Conservation (phyloP, 495 filamentous ascomycete species). For the Trichoderma gamsii region DNA sequence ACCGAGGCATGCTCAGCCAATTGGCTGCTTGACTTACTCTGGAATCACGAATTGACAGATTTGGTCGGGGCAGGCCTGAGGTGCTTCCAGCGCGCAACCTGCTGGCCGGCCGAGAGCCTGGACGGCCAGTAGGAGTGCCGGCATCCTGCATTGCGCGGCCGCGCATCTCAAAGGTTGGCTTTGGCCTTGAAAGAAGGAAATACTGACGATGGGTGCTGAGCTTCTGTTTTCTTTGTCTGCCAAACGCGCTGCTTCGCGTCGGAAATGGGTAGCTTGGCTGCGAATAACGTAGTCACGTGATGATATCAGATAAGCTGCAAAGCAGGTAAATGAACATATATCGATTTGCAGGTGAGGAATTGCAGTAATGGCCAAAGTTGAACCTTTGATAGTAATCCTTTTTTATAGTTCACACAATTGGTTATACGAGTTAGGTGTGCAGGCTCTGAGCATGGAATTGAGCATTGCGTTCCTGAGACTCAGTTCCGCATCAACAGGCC, state of each 20-base stretch:
- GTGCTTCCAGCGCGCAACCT: constrained; percentile 34
- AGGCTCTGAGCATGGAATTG: no score
- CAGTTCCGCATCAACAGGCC: not conserved
- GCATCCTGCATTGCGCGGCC: constrained; percentile 18
- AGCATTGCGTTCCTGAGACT: no score
- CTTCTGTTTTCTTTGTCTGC: not conserved
- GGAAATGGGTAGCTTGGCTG: not conserved
- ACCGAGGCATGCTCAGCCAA: not conserved
- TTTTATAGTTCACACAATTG: no score
- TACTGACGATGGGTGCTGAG: not conserved
- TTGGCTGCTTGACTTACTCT: constrained; percentile 34
- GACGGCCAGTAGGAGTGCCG: constrained; percentile 5
- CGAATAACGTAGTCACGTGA: not conserved
- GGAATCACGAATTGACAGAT: constrained; percentile 31
- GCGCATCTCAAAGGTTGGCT: constrained; percentile 15
- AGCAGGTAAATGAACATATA: not conserved
- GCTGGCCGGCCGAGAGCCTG: constrained; percentile 24
- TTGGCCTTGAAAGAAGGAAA: not conserved
- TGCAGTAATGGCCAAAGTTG: no score
- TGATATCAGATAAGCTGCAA: not conserved
- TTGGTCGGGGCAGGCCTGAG: constrained; percentile 27
- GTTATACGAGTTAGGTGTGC: no score
- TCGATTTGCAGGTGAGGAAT: no score
- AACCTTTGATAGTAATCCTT: no score
- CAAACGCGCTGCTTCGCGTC: not conserved